These are phyloP conservation scores for Kurtzmaniella quercitrusa DNA, from an alignment of 1,139 yeast genomes.

Conservation along the genomic window DNA sequence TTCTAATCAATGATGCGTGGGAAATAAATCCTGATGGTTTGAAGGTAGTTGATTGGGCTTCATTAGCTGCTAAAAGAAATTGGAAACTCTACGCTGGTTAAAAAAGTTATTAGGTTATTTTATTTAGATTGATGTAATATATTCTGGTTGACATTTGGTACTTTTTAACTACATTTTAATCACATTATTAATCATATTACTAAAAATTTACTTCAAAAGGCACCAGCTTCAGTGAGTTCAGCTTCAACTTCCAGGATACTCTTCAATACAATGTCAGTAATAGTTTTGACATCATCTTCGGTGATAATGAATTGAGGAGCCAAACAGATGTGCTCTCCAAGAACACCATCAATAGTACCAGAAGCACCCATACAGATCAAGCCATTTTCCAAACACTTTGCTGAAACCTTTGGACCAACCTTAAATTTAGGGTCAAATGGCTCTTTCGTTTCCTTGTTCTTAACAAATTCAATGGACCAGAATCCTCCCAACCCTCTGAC, in stretches of 20 bases:
- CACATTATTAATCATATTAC: too few relatives aligned
- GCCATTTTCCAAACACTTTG: slow-evolving; percentile 36
- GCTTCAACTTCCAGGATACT: slow-evolving; percentile 1
- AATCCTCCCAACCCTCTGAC: slow-evolving; percentile 60
- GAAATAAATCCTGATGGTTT: slow-evolving; percentile 21
- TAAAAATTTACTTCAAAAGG: background rate
- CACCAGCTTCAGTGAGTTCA: slow-evolving; percentile 1
- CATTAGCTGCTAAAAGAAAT: slow-evolving; percentile 5
- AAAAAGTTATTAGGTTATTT: too few relatives aligned
- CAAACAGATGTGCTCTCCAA: slow-evolving; percentile 46
- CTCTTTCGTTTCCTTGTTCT: slow-evolving; percentile 47
- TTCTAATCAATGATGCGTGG: slow-evolving; percentile 26
- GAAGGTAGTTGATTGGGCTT: slow-evolving; percentile 28
- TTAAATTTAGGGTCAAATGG: slow-evolving; percentile 31
- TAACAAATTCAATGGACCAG: slow-evolving; percentile 54
- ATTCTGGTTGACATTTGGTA: too few relatives aligned
- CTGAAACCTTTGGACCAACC: slow-evolving; percentile 29
- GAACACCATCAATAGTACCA: slow-evolving; percentile 36
- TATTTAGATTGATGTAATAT: too few relatives aligned
- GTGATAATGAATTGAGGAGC: slow-evolving; percentile 51
- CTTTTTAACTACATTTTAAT: too few relatives aligned
- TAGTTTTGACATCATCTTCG: slow-evolving; percentile 39
- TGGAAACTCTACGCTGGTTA: slow-evolving; percentile 2
- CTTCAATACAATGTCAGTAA: slow-evolving; percentile 15
- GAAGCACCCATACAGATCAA: slow-evolving; percentile 39